Evolutionary conservation across 257 asterid species (phyloP).

Genomic region (Solanum boliviense): DNA sequence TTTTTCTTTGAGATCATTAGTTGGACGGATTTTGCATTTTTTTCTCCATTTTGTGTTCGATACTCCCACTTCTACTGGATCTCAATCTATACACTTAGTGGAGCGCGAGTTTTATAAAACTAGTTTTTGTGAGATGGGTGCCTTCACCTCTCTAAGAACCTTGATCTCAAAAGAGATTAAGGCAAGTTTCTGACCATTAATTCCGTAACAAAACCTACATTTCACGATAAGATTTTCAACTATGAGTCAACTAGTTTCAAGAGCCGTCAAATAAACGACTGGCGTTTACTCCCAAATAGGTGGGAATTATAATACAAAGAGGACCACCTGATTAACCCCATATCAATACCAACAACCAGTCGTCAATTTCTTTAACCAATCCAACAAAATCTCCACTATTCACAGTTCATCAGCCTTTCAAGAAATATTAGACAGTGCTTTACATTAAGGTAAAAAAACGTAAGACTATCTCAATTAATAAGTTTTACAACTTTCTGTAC

Average conservation of each 20-base stretch:
- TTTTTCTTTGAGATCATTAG: background rate
- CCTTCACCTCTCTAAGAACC: too few relatives aligned
- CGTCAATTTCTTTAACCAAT: background rate
- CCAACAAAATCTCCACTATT: background rate
- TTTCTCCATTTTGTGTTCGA: background rate
- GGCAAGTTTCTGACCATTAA: too few relatives aligned
- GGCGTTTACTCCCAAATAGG: background rate
- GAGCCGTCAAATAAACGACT: background rate
- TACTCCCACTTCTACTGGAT: background rate
- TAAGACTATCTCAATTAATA: background rate
- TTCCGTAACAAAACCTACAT: background rate
- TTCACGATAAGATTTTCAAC: background rate
- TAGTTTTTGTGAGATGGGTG: too few relatives aligned
- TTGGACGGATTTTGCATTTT: background rate
- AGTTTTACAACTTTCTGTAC: constrained; percentile 1
- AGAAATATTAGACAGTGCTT: background rate
- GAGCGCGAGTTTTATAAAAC: too few relatives aligned
- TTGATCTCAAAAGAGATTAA: too few relatives aligned
- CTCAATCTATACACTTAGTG: background rate
- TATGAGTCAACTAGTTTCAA: background rate
- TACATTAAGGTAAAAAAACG: background rate
- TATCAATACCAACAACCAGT: background rate
- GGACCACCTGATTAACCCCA: background rate
- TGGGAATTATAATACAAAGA: background rate
- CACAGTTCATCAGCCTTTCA: background rate